Percentiles rank a stretch among this genome's conserved stretches.
These are phyloP conservation scores for Staphylotrichum tortipilum DNA, from an alignment of 495 filamentous ascomycete species.

Conservation along the genomic window DNA sequence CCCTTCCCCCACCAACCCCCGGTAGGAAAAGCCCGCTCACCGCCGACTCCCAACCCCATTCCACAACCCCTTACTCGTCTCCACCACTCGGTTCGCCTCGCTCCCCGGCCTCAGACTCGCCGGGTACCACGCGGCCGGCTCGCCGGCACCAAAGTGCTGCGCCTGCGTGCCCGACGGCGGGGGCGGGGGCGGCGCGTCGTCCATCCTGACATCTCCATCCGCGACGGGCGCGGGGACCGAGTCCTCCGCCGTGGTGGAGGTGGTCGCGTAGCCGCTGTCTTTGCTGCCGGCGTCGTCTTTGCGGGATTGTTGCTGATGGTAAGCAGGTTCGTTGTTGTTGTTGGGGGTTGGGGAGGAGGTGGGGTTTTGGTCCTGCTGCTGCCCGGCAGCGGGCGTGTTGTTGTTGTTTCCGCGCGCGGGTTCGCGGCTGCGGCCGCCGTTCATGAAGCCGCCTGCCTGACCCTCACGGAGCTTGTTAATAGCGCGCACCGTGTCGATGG, in stretches of 20 bases:
- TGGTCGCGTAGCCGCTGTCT: constrained; percentile 33
- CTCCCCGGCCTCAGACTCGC: constrained; percentile 25
- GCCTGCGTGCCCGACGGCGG: not conserved
- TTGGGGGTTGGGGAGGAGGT: not conserved
- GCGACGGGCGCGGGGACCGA: too few species aligned
- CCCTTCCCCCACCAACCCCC: not conserved
- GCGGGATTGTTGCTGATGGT: constrained; percentile 5
- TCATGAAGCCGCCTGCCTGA: constrained; percentile 54
- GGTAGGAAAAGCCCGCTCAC: constrained; percentile 1
- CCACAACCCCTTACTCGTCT: constrained; percentile 29
- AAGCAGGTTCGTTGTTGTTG: not conserved
- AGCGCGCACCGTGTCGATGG: constrained; percentile 95
- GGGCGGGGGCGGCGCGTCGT: constrained; percentile 16
- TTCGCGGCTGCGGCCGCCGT: constrained; percentile 39
- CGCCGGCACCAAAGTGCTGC: not conserved
- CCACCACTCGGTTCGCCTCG: constrained; percentile 24
- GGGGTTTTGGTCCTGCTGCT: constrained; percentile 6
- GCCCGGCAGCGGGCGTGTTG: not conserved
- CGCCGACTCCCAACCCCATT: constrained; percentile 17
- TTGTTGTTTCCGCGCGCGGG: constrained; percentile 13
- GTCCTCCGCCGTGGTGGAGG: too few species aligned
- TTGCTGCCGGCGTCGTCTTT: constrained; percentile 25
- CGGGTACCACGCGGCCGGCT: constrained; percentile 11
- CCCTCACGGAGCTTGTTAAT: constrained; percentile 94
- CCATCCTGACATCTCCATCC: constrained; percentile 30